Evolutionary conservation across 352 stramenopile genomes (phyloP).

Genomic region (Phytophthora citrophthora): DNA sequence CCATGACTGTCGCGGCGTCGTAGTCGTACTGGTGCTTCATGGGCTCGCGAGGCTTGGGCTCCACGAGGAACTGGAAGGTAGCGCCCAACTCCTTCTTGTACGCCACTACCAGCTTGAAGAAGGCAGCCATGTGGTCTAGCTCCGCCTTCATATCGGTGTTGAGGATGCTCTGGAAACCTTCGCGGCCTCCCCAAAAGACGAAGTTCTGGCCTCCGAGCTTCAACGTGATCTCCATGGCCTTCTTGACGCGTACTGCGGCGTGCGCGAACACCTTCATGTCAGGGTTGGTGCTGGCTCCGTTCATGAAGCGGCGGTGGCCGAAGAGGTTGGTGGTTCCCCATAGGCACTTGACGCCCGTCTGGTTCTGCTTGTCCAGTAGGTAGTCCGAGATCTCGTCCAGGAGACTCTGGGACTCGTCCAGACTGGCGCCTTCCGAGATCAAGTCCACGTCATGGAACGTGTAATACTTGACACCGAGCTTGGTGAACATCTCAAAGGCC

Average conservation of each 20-base stretch:
- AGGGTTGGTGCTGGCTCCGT: conserved; percentile 85
- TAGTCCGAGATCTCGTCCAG: conserved; percentile 49
- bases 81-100: conserved; percentile 84
- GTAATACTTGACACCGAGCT: conserved; percentile 86
- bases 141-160: conserved; percentile 82
- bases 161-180: conserved; percentile 81
- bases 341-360: conserved; percentile 79
- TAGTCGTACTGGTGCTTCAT: conserved; percentile 93
- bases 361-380: conserved; percentile 66
- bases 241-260: conserved; percentile 84
- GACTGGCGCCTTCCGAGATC: conserved; percentile 64
- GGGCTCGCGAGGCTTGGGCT: conserved; percentile 88
- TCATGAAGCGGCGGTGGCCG: conserved; percentile 81
- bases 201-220: conserved; percentile 87
- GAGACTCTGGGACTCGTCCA: conserved; percentile 45
- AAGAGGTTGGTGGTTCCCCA: conserved; percentile 90
- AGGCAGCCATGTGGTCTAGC: conserved; percentile 82
- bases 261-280: conserved; percentile 83
- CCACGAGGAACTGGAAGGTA: conserved; percentile 78
- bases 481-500: conserved; percentile 89
- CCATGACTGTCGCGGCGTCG: conserved; percentile 82
- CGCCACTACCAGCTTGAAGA: conserved; percentile 83
- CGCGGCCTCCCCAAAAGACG: conserved; percentile 89
- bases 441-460: conserved; percentile 89
- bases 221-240: conserved; percentile 84